Base-by-base conservation (phyloP, 2,329 filamentous ascomycete species). In the Pseudogymnoascus sp. region DNA sequence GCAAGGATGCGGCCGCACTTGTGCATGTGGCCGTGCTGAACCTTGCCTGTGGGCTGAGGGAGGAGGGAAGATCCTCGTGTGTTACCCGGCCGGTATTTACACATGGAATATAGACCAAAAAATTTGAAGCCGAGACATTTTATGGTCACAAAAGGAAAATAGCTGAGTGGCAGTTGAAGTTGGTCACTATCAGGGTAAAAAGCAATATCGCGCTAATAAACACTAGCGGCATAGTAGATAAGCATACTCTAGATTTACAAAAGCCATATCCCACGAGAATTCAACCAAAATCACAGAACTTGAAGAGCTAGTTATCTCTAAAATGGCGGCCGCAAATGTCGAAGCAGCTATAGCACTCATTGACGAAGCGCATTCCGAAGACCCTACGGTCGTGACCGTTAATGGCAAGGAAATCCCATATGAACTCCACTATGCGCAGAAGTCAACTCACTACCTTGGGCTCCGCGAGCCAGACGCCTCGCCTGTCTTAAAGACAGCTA, bases 351-450 rank as follows among this genome's bases (percentile, higher is more conserved):
- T 92, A 42, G 74, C 79, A 38, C 80, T 86, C 68, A 93, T 96
- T 71, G 90, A 95, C 77, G 81, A 83, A 63, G 90, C 88, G 0
- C 89, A 91, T 75, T 77, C 83, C 63, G 75, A 82, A 67, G 89
- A 92, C 73, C 88, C 89, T 3, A 88, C 78, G 70, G 81, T 79
- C 65, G 74, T 79, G 61, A 78, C 76, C 15, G 73, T 78, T 28
- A 71, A 78, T 64, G 75, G 79, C 62, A 69, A 76, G 62, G 69
- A 74, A 5, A 70, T 86, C 1, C 88, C 90, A 0, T 92, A 91
- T 76, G 91, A 96, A 76, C 85, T 93, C 1, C 86, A 91, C 77
- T 96, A 96, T 73, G 90, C 91, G 6, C 81, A 82, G 61, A 86
- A 91, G 75, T 93, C 93, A 88, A 91, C 88, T 61, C 76, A 78